phyloP scores from a whole-genome alignment of 1,284 basidiomycete genomes.

The Cystobasidiaceae sp. region DNA sequence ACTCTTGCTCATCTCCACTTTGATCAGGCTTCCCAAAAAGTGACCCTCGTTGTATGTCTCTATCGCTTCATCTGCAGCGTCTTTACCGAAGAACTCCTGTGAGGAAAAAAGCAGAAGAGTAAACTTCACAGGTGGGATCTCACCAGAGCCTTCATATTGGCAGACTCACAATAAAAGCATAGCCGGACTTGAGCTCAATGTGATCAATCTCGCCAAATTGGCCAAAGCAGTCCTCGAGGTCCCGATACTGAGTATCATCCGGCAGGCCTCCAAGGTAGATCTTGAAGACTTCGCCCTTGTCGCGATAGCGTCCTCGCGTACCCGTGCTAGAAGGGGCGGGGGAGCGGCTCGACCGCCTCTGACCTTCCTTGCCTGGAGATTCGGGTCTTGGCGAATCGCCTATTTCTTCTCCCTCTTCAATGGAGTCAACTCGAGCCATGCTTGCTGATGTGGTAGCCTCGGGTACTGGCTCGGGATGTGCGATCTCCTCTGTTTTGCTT shows the following conservation, averaged over 20 bases:
- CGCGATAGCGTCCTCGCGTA: background rate
- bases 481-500: background rate
- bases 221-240: slow-evolving; percentile 42
- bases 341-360: background rate
- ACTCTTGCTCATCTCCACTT: slow-evolving; percentile 39
- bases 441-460: background rate
- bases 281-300: slow-evolving; percentile 30
- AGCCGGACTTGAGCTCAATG: slow-evolving; percentile 39
- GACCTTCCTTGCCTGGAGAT: background rate
- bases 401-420: slow-evolving; percentile 14
- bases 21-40: slow-evolving; percentile 42
- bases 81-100: slow-evolving; percentile 38
- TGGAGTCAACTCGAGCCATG: background rate
- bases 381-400: background rate
- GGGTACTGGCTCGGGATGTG: background rate
- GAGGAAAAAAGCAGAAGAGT: no score
- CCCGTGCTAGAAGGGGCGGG: background rate
- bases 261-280: slow-evolving; percentile 43
- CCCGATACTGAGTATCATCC: slow-evolving; percentile 37
- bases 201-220: slow-evolving; percentile 40
- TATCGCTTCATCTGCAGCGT: slow-evolving; percentile 39
- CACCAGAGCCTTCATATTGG: no score
- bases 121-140: no score
- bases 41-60: slow-evolving; percentile 42
- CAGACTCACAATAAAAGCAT: slow-evolving; percentile 41